A percentile compares a stretch with the other conserved stretches of the same genome.
phyloP scores from a whole-genome alignment of 495 filamentous ascomycete species.

The Hypoxylon fuscum region DNA sequence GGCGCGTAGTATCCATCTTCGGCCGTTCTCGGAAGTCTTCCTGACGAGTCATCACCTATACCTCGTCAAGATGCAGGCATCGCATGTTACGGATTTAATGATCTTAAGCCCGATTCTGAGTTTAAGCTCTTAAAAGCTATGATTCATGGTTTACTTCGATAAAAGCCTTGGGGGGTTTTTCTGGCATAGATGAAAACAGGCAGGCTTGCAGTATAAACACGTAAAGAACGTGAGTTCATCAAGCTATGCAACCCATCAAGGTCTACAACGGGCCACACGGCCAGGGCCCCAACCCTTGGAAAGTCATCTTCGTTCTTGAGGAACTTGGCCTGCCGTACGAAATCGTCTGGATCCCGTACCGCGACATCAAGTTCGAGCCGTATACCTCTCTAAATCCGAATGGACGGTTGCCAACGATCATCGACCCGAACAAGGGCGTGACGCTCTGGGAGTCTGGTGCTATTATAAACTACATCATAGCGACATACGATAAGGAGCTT shows the following conservation, averaged over 20 bases:
- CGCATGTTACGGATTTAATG: background rate
- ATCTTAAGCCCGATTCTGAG: background rate
- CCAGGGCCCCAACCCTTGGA: constrained; percentile 70
- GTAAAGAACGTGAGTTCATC: background rate
- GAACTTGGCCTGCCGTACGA: constrained; percentile 67
- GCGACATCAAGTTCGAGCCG: constrained; percentile 59
- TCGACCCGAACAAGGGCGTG: constrained; percentile 54
- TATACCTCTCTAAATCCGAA: constrained; percentile 71
- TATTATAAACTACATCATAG: constrained; percentile 71
- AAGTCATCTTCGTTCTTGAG: constrained; percentile 66
- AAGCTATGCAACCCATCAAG: constrained; percentile 35
- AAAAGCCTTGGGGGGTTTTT: no score
- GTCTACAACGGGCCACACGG: constrained; percentile 48
- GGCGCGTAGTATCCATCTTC: background rate
- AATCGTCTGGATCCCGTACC: constrained; percentile 47
- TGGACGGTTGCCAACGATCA: constrained; percentile 63
- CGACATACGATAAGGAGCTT: constrained; percentile 68
- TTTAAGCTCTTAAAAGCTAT: no score
- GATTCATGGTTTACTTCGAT: no score
- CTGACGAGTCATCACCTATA: background rate
- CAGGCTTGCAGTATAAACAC: background rate
- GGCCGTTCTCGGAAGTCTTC: background rate
- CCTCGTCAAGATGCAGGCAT: background rate
- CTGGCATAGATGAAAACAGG: background rate
- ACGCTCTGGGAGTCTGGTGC: constrained; percentile 65